Conservation (phyloP, 305 asterid genomes). For the Fraxinus velutina region DNA sequence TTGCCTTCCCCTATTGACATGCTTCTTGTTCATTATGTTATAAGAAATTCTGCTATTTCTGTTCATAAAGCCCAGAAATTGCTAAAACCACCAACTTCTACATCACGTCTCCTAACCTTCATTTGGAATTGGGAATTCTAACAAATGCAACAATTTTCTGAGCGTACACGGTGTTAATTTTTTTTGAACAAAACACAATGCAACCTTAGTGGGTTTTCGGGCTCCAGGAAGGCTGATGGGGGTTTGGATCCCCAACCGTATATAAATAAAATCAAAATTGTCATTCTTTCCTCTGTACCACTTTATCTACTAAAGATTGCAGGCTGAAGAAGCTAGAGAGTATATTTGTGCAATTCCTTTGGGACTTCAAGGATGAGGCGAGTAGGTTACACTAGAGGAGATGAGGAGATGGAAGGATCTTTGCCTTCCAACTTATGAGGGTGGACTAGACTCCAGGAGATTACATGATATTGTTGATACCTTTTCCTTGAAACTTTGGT, state of each 20-base stretch:
- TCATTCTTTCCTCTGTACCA: not conserved
- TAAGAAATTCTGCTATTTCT: not conserved
- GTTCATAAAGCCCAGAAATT: not conserved
- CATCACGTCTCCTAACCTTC: not conserved
- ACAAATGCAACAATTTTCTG: not conserved
- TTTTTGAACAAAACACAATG: too few species aligned
- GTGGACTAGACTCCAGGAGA: not conserved
- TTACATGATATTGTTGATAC: not conserved
- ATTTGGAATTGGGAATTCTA: not conserved
- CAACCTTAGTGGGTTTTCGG: not conserved
- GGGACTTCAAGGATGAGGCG: not conserved
- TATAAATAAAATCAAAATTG: too few species aligned
- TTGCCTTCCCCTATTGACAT: not conserved
- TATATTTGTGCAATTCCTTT: not conserved
- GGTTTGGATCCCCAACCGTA: not conserved
- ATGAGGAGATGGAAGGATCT: not conserved
- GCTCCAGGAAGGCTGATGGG: not conserved
- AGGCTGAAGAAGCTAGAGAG: not conserved
- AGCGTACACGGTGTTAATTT: not conserved
- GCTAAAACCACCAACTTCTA: not conserved
- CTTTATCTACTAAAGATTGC: not conserved
- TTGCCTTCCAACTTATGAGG: not conserved
- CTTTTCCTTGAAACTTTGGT: not conserved
- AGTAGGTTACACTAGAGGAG: not conserved
- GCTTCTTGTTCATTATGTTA: not conserved